A percentile compares a stretch with the other conserved stretches of the same genome.
Evolutionary conservation across 306 rosid species (phyloP).

Genomic region (barrel medic (Medicago truncatula)): MtrunA17r5.0-ANR NC_053044.1:57320001-57320500

Average conservation of each 20-base stretch:
- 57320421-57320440: no score
- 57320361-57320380: no score
- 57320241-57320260: conserved; percentile 55
- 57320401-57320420: no score
- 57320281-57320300: conserved; percentile 48
- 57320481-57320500: no score
- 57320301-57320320: no score
- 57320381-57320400: no score
- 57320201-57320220: conserved; percentile 54
- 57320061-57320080: not conserved
- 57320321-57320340: no score
- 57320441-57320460: no score
- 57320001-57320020: not conserved
- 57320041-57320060: conserved; percentile 10
- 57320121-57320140: not conserved
- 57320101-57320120: not conserved
- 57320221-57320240: conserved; percentile 59
- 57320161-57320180: no score
- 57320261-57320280: conserved; percentile 52
- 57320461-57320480: no score
- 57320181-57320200: conserved; percentile 58
- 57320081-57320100: conserved; percentile 10
- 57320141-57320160: no score
- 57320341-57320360: no score
- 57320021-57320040: conserved; percentile 41